Evolutionary conservation across 2,329 filamentous ascomycete genomes (phyloP).

Genomic region (Calonectria pseudoreteaudii): DNA sequence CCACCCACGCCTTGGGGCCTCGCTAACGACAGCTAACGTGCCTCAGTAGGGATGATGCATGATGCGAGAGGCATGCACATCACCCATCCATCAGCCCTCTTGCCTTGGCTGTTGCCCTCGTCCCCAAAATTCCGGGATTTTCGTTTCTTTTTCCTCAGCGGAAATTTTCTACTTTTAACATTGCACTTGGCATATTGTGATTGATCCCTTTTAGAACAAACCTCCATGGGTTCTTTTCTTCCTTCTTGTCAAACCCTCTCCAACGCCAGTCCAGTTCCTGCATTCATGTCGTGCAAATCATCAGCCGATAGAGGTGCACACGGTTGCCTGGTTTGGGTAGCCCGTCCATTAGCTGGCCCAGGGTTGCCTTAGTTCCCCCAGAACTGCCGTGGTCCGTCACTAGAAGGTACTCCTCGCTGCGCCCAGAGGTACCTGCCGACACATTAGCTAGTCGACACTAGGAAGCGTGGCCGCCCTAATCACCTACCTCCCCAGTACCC

Average conservation of each 20-base stretch:
- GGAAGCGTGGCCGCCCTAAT: constrained; percentile 2
- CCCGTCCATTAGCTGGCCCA: neutral
- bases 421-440: neutral
- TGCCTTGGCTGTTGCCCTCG: neutral
- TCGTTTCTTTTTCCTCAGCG: constrained; percentile 8
- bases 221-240: neutral
- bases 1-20: neutral
- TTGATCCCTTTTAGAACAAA: constrained; percentile 3
- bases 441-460: neutral
- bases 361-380: neutral
- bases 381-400: neutral
- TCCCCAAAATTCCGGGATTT: constrained; percentile 5
- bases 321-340: neutral
- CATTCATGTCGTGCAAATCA: constrained; percentile 3
- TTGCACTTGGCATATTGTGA: neutral
- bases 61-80: constrained; percentile 9
- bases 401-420: neutral
- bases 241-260: neutral
- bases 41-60: constrained; percentile 3
- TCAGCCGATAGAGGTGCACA: neutral
- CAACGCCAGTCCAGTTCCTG: neutral
- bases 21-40: constrained; percentile 5
- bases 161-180: constrained; percentile 13
- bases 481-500: neutral
- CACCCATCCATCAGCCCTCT: neutral